Evolutionary conservation across 768 basidiomycete genomes (phyloP).

Genomic region (Mycena epipterygia): DNA sequence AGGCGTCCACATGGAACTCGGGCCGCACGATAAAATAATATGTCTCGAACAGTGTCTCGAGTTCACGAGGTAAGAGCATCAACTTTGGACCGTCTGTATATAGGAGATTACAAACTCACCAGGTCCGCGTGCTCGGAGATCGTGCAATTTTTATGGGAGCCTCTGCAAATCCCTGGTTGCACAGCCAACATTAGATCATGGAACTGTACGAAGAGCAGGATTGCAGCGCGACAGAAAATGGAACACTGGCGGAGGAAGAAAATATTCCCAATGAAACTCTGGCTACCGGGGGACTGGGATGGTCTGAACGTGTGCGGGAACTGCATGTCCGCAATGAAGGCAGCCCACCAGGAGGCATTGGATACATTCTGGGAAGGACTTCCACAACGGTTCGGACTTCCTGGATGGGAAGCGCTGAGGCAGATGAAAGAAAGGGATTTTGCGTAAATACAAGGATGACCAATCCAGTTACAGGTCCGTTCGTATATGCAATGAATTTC

Average conservation of each 20-base stretch:
- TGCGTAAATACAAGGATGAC: too few species aligned
- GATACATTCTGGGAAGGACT: constrained; percentile 56
- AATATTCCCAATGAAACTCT: neutral
- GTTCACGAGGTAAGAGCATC: too few species aligned
- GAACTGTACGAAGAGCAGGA: too few species aligned
- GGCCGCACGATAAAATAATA: neutral
- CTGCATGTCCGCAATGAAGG: neutral
- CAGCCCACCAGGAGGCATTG: constrained; percentile 38
- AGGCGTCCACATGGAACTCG: neutral
- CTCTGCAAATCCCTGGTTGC: neutral
- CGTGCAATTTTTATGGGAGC: neutral
- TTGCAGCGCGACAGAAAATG: too few species aligned
- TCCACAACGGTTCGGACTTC: constrained; percentile 55
- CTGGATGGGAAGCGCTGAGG: constrained; percentile 51
- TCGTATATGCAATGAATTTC: too few species aligned
- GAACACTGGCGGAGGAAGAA: neutral
- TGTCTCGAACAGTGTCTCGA: neutral
- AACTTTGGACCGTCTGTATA: too few species aligned
- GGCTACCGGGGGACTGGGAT: neutral
- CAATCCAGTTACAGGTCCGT: too few species aligned
- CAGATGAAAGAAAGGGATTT: neutral
- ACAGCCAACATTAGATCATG: too few species aligned
- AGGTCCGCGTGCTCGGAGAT: neutral
- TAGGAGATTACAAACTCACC: too few species aligned
- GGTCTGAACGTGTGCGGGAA: neutral